Evolutionary conservation across 164 flowering plant genomes (phyloP), one percentile per base, ranked within the genome.

Genomic region (Tetrastigma voinierianum): DNA sequence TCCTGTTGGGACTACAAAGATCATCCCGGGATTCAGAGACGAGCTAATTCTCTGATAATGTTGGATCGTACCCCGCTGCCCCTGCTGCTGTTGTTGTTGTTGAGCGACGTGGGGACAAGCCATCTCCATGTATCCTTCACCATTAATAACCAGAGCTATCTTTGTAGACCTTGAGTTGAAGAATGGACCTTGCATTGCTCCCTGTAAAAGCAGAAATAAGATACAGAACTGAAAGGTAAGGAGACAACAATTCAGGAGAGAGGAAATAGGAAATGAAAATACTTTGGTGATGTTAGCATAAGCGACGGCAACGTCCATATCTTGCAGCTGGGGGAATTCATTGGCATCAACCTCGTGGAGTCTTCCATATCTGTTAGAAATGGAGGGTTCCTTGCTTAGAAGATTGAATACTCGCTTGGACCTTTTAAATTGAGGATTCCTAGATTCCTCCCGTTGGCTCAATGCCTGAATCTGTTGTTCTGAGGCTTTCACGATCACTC

Each of bases 51-150:
- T 76, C 61, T 76, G 75, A 75, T 76, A 86, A 10, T 19, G 40
- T 7, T 65, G 64, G 23, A 70, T 2, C n/a, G n/a, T n/a, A 7
- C 32, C 57, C 55, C 46, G 6, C 16, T 19, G 53, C 11, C 25
- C 63, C 20, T 45, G 24, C 16, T 21, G 55, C 48, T 4, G 19
- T n/a, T 44, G 52, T 1, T 21, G 45, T 3, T 67, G 56, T 0
- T 75, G 57, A 10, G 76, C n/a, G n/a, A 48, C 83, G 47, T 85
- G 89, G 14, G 89, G 89, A 32, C 86, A 82, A 0, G 83, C 86
- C 82, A 87, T 82, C 65, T 87, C 85, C 14, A 80, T 63, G 67
- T 59, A 65, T 2, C 91, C 91, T 43, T 76, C 65, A 0, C 86
- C n/a, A 0, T 72, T 68, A 0, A 71, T 15, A 12, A 85, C 81